These are phyloP conservation scores for Blechomonas ayalai DNA, from an alignment of 208 protist genomes.

Conservation along the genomic window DNA sequence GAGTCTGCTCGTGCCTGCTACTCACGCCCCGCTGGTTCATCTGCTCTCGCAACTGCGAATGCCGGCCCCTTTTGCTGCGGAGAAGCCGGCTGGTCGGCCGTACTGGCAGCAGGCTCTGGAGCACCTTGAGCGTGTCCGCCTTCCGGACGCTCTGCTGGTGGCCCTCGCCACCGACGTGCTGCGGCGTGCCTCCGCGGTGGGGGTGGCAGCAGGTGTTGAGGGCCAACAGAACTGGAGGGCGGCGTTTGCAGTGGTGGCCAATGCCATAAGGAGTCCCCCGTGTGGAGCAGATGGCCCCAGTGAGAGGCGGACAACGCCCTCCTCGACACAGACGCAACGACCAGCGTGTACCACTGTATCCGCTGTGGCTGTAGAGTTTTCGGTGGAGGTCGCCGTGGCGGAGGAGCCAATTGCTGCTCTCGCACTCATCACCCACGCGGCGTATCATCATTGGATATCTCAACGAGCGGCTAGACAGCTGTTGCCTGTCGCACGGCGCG, in stretches of 20 bases:
- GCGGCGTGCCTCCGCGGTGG: constrained; percentile 1
- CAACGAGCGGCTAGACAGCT: constrained; percentile 7
- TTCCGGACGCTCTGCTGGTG: constrained; percentile 29
- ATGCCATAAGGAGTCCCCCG: neutral
- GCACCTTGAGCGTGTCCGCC: constrained; percentile 18
- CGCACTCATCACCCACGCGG: constrained; percentile 7
- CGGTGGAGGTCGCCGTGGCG: constrained; percentile 6
- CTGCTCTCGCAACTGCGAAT: too few relatives aligned
- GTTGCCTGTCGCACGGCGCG: neutral
- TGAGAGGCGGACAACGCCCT: neutral
- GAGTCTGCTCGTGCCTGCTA: too few relatives aligned
- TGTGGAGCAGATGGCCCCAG: neutral
- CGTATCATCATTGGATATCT: constrained; percentile 12
- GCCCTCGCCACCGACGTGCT: constrained; percentile 27
- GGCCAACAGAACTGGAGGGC: constrained; percentile 11
- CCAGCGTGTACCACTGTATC: constrained; percentile 9
- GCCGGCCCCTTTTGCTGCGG: too few relatives aligned
- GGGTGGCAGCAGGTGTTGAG: too few relatives aligned
- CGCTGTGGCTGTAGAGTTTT: constrained; percentile 6
- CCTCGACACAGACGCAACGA: neutral
- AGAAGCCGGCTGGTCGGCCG: too few relatives aligned
- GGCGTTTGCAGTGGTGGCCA: constrained; percentile 2
- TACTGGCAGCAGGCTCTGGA: constrained; percentile 13
- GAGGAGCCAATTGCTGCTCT: neutral
- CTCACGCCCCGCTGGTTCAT: too few relatives aligned